Conservation (phyloP, 805 yeast genomes). For the Starmerella cellae region DNA sequence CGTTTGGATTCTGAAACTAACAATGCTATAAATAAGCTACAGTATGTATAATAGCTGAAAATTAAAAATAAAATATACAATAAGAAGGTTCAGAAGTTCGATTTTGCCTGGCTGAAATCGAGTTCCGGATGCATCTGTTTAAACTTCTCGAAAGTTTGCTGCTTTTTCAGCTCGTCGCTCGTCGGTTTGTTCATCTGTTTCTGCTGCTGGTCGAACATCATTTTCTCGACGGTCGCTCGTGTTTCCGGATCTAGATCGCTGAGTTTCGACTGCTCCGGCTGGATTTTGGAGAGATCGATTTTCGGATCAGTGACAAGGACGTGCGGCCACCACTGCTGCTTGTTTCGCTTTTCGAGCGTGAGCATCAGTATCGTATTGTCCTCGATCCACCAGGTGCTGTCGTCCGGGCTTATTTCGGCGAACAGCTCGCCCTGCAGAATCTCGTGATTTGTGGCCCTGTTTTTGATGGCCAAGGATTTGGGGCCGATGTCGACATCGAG, state of each 20-base stretch:
- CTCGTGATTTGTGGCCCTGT: constrained; percentile 17
- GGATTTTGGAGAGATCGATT: constrained; percentile 31
- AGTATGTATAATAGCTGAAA: background rate
- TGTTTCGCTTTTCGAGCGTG: constrained; percentile 29
- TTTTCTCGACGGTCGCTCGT: constrained; percentile 34
- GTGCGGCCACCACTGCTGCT: constrained; percentile 37
- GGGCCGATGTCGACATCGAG: constrained; percentile 24
- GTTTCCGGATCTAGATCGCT: constrained; percentile 34
- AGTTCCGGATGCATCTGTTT: constrained; percentile 34
- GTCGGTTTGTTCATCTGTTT: constrained; percentile 30
- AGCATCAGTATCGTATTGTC: constrained; percentile 30
- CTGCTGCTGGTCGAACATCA: constrained; percentile 37
- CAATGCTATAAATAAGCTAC: background rate
- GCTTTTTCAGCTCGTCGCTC: constrained; percentile 29
- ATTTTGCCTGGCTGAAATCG: constrained; percentile 30
- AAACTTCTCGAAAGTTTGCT: constrained; percentile 29
- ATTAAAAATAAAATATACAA: background rate
- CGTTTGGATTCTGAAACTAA: constrained; percentile 48
- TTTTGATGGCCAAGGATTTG: constrained; percentile 20
- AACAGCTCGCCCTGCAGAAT: constrained; percentile 29
- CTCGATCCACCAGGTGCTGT: constrained; percentile 33
- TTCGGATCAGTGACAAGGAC: constrained; percentile 32
- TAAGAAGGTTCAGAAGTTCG: background rate
- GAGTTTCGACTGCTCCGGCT: constrained; percentile 32
- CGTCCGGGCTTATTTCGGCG: constrained; percentile 26